Conservation (phyloP, 805 yeast species). For the Sungouiella thailandica region DNA sequence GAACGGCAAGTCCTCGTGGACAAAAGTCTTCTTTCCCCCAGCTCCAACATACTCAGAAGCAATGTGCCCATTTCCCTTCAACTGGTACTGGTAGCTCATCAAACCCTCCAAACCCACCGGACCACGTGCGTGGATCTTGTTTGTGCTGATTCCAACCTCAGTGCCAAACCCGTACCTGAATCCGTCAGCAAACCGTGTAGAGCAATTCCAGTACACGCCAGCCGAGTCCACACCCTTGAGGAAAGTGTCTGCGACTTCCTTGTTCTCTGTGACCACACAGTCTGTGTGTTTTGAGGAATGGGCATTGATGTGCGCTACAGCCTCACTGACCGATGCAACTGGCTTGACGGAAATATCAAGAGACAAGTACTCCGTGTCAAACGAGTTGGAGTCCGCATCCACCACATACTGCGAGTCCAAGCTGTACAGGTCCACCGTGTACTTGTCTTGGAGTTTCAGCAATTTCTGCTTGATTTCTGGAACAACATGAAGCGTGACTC, state of each 20-base stretch:
- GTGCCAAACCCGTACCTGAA: conserved; percentile 98
- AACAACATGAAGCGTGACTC: conserved; percentile 71
- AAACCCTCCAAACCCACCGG: conserved; percentile 98
- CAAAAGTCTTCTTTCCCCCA: conserved; percentile 77
- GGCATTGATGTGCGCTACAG: conserved; percentile 78
- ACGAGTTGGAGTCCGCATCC: conserved; percentile 61
- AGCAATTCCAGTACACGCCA: conserved; percentile 97
- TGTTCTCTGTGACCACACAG: conserved; percentile 75
- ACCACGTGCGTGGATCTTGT: conserved; percentile 96
- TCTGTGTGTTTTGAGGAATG: conserved; percentile 98
- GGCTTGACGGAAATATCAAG: conserved; percentile 73
- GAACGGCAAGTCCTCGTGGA: conserved; percentile 56
- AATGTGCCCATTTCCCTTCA: conserved; percentile 89
- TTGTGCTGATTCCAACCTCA: conserved; percentile 96
- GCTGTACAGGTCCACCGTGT: too few relatives aligned
- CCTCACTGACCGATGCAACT: conserved; percentile 56
- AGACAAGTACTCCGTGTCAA: conserved; percentile 78
- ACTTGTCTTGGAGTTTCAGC: too few relatives aligned
- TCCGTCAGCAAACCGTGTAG: conserved; percentile 97
- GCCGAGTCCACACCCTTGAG: conserved; percentile 87
- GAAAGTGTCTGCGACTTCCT: conserved; percentile 67
- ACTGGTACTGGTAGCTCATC: conserved; percentile 90
- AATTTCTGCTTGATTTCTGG: conserved; percentile 38
- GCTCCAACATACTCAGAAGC: conserved; percentile 91
- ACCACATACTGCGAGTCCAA: conserved; percentile 28